A percentile compares a stretch with the other conserved stretches of the same genome.
Evolutionary conservation across 306 rosid species (phyloP).

Genomic region (Rosa chinensis): DNA sequence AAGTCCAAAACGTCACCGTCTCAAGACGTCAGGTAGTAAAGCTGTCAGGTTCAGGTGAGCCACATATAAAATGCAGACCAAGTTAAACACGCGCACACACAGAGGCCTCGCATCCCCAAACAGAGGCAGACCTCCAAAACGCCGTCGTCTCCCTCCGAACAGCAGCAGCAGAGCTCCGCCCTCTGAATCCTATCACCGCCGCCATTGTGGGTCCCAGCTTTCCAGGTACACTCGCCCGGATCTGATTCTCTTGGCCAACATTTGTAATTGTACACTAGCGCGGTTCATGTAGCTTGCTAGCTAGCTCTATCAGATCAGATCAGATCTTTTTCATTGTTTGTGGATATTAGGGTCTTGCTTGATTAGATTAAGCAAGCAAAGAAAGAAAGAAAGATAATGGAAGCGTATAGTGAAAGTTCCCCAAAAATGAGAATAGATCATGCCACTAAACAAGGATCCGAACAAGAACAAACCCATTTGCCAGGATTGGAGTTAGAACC

Average conservation of each 20-base stretch:
- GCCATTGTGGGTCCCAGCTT: neutral
- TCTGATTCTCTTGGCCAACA: neutral
- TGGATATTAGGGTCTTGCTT: neutral
- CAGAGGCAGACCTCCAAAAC: neutral
- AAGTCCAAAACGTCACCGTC: neutral
- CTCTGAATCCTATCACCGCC: neutral
- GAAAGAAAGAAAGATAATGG: conserved; percentile 40
- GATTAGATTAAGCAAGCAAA: neutral
- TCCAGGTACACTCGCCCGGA: neutral
- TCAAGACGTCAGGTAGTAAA: neutral
- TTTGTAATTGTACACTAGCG: neutral
- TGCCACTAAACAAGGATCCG: conserved; percentile 52
- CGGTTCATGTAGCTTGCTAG: neutral
- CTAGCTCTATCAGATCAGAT: conserved; percentile 41
- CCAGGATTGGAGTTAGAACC: conserved; percentile 39
- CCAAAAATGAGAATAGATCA: conserved; percentile 55
- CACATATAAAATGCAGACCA: neutral
- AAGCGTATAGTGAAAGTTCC: conserved; percentile 49
- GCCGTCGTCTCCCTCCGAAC: neutral
- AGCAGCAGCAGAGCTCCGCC: neutral
- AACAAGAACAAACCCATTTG: conserved; percentile 38
- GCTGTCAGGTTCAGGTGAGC: neutral
- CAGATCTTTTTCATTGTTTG: conserved; percentile 23
- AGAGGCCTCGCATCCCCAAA: too few relatives aligned
- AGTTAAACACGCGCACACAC: neutral